Percentiles rank a stretch among this genome's conserved stretches.
Conservation (phyloP, 495 filamentous ascomycete genomes). For the Halenospora varia region DNA sequence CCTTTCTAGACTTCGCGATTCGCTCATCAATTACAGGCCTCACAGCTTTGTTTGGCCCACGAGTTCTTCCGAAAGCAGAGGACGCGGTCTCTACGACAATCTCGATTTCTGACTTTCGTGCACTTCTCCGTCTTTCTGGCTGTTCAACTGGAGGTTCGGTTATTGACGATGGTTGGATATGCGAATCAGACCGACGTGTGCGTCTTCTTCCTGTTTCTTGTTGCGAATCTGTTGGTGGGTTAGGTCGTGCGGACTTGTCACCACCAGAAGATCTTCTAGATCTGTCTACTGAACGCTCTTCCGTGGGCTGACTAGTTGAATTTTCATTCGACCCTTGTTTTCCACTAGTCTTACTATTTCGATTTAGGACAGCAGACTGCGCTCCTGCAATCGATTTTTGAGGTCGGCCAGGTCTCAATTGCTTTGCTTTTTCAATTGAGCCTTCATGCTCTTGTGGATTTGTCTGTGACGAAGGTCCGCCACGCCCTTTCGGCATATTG, state of each 20-base stretch:
- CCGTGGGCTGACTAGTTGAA: not conserved
- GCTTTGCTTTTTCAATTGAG: not conserved
- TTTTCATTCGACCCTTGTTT: not conserved
- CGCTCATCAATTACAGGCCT: not conserved
- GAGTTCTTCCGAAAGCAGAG: not conserved
- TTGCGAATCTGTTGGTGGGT: not conserved
- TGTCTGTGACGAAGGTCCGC: not conserved
- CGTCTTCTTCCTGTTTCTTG: not conserved
- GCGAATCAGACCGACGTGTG: not conserved
- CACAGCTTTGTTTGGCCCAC: not conserved
- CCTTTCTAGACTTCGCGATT: not conserved
- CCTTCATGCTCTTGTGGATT: not conserved
- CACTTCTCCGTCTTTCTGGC: no score
- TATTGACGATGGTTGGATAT: not conserved
- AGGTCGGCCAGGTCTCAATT: not conserved
- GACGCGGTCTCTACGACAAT: not conserved
- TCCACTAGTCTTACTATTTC: not conserved
- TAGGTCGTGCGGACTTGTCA: not conserved
- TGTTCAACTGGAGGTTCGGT: no score
- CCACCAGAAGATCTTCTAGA: not conserved
- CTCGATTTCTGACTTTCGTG: not conserved
- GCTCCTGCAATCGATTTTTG: not conserved
- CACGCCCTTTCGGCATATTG: not conserved
- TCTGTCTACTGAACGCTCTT: not conserved
- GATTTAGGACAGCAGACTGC: not conserved